These are phyloP conservation scores for Syzygium jambos DNA, from an alignment of 345 rosid genomes.

Conservation along the genomic window DNA sequence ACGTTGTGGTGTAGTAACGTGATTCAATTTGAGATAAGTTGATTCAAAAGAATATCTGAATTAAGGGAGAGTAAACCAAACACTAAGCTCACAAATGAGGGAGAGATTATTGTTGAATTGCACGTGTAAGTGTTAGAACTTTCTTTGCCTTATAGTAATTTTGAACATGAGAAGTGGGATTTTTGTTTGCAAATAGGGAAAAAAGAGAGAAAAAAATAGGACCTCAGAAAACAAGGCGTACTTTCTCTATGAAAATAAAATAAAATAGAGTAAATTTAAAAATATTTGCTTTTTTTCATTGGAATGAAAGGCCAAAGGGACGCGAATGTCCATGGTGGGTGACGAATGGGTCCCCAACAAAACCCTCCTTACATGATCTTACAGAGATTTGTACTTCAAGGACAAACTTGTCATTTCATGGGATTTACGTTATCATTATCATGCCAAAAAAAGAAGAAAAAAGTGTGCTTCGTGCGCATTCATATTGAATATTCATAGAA, in stretches of 20 bases:
- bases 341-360: constrained; percentile 42
- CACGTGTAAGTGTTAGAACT: too few relatives aligned
- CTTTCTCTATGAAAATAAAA: constrained; percentile 7
- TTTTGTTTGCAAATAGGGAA: too few relatives aligned
- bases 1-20: too few relatives aligned
- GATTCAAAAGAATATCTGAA: too few relatives aligned
- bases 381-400: constrained; percentile 12
- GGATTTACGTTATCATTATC: neutral
- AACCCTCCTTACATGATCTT: neutral
- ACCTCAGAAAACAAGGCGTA: constrained; percentile 21
- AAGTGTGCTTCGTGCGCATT: neutral
- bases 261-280: neutral
- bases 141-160: too few relatives aligned
- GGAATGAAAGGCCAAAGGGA: constrained; percentile 16
- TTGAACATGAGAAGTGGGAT: too few relatives aligned
- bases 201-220: neutral
- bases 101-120: too few relatives aligned
- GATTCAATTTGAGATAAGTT: too few relatives aligned
- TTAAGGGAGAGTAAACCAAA: too few relatives aligned
- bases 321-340: constrained; percentile 31
- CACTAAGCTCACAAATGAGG: too few relatives aligned
- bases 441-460: neutral
- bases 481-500: neutral
- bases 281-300: neutral
- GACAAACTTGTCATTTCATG: constrained; percentile 12